Conservation (phyloP, 129 eudicot species). For the Pseudognaphalium luteoalbum region DNA sequence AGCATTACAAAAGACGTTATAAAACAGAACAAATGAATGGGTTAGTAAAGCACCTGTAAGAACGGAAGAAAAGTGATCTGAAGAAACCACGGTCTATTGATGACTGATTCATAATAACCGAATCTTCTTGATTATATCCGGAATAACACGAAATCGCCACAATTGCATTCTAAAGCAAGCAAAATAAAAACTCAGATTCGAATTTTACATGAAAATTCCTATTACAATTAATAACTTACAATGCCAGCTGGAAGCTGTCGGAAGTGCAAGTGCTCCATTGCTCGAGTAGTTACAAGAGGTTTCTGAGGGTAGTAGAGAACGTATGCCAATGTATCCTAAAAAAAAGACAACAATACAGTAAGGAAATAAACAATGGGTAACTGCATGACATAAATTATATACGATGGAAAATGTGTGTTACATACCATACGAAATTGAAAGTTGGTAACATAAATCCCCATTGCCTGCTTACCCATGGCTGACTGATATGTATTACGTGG, state of each 20-base stretch:
- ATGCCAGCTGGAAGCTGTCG: slow-evolving; percentile 99
- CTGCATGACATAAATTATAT: not conserved
- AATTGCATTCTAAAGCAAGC: slow-evolving; percentile 61
- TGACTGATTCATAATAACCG: slow-evolving; percentile 96
- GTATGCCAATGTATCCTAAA: slow-evolving; percentile 94
- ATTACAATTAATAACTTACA: slow-evolving; percentile 22
- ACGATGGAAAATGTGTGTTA: not conserved
- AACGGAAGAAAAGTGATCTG: slow-evolving; percentile 88
- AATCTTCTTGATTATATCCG: slow-evolving; percentile 98
- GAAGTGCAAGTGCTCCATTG: slow-evolving; percentile 98
- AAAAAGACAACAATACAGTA: not conserved
- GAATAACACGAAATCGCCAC: slow-evolving; percentile 96
- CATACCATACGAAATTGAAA: slow-evolving; percentile 90
- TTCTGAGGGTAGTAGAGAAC: slow-evolving; percentile 97
- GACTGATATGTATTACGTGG: slow-evolving; percentile 99
- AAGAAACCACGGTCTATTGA: slow-evolving; percentile 97
- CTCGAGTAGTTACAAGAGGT: slow-evolving; percentile 96
- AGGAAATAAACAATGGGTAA: not conserved
- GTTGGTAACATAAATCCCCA: slow-evolving; percentile 96
- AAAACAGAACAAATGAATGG: not conserved
- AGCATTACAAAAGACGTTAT: not conserved
- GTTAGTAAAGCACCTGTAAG: slow-evolving; percentile 53
- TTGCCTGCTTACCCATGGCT: slow-evolving; percentile 99
- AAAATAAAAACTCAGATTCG: slow-evolving; percentile 12
- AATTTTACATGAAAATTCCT: not conserved